These are phyloP conservation scores for Coelastrella sp. DNA, from an alignment of 139 green algal genomes.

Conservation along the genomic window DNA sequence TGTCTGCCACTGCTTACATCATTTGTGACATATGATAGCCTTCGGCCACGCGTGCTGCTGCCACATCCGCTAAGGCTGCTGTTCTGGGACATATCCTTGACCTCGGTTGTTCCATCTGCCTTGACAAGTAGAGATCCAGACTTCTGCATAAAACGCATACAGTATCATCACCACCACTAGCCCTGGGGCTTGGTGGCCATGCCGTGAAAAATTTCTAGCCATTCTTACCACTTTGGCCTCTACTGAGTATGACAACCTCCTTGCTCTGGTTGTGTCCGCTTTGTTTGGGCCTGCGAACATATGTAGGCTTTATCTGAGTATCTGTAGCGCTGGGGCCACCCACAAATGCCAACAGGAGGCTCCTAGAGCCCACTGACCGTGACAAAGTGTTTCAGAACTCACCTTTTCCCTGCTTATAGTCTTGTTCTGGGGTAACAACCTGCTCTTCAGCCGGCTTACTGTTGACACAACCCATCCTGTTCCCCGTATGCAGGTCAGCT, in stretches of 20 bases:
- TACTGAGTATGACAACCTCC: slow-evolving; percentile 44
- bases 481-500: too few species aligned
- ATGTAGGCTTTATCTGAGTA: neutral
- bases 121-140: neutral
- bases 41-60: slow-evolving; percentile 16
- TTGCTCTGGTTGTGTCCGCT: slow-evolving; percentile 28
- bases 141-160: too few species aligned
- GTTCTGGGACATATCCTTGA: neutral
- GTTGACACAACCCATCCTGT: slow-evolving; percentile 15
- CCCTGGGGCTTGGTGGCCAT: neutral
- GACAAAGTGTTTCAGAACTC: neutral
- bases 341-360: neutral
- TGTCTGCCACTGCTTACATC: slow-evolving; percentile 57
- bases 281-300: neutral
- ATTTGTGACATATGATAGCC: slow-evolving; percentile 63
- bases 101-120: neutral
- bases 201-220: neutral
- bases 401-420: neutral
- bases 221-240: slow-evolving; percentile 1
- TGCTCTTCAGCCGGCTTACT: neutral
- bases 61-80: neutral
- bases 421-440: neutral
- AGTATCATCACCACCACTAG: too few species aligned
- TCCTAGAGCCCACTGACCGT: neutral
- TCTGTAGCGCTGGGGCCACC: neutral